phyloP scores from a whole-genome alignment of 192 early-diverging fungal species.

The Entomortierella lignicola region DNA sequence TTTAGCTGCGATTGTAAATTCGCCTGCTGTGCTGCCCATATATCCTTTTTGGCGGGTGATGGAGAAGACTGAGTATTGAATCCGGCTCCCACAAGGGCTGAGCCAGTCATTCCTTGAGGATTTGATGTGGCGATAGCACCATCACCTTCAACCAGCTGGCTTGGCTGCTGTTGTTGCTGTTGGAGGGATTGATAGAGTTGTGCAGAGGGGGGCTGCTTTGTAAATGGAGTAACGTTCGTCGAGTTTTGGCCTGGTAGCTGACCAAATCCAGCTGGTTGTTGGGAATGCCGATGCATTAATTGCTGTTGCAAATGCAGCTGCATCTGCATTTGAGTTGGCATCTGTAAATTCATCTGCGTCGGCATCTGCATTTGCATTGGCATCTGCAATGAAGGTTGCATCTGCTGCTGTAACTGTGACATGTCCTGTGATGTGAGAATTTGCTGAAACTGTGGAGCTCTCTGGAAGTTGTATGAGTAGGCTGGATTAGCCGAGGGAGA shows the following conservation, averaged over 20 bases:
- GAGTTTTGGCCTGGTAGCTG: not conserved
- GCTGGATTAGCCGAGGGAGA: conserved; percentile 24
- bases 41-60: conserved; percentile 9
- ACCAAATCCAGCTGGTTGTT: not conserved
- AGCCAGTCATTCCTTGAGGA: not conserved
- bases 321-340: conserved; percentile 9
- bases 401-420: conserved; percentile 1
- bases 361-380: conserved; percentile 13
- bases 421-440: conserved; percentile 7
- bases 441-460: not conserved
- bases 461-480: conserved; percentile 22
- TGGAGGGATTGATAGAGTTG: conserved; percentile 3
- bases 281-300: not conserved
- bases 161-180: conserved; percentile 1
- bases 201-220: not conserved
- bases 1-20: conserved; percentile 12
- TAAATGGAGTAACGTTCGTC: conserved; percentile 3
- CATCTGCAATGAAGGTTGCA: not conserved
- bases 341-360: conserved; percentile 12
- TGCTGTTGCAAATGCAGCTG: conserved; percentile 11
- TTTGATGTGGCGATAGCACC: not conserved
- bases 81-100: not conserved
- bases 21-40: conserved; percentile 22
- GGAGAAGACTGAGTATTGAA: conserved; percentile 2
- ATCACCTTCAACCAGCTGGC: not conserved